Percentiles rank a stretch among this genome's conserved stretches.
Conservation (phyloP, 1,284 basidiomycete species). For the Ceratobasidium sp. region DNA sequence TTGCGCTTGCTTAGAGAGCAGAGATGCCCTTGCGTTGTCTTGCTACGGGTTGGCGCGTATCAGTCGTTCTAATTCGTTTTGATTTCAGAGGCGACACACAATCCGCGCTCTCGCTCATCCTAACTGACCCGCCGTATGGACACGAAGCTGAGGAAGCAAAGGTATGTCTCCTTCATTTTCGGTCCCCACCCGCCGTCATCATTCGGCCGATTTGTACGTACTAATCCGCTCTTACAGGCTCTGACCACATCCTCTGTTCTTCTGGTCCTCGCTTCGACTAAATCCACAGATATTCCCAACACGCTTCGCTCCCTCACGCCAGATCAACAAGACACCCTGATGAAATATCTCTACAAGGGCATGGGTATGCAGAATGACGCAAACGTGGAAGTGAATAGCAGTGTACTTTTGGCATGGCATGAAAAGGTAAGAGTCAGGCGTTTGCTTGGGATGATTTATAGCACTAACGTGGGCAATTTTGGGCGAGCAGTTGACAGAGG, state of each 20-base stretch:
- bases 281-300: constrained; percentile 83
- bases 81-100: constrained; percentile 71
- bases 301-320: constrained; percentile 78
- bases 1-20: neutral
- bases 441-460: neutral
- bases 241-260: constrained; percentile 85
- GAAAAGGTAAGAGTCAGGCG: constrained; percentile 74
- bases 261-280: constrained; percentile 93
- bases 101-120: constrained; percentile 71
- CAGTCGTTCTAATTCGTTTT: neutral
- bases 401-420: constrained; percentile 93
- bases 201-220: neutral
- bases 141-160: constrained; percentile 87
- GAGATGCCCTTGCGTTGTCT: neutral
- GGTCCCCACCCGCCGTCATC: neutral
- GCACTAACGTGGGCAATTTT: too few relatives aligned
- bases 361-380: constrained; percentile 81
- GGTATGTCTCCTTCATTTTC: constrained; percentile 58
- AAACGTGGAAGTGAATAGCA: constrained; percentile 78
- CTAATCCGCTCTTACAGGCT: constrained; percentile 55
- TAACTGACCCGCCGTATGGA: constrained; percentile 85
- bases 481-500: constrained; percentile 81
- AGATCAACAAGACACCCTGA: constrained; percentile 89
- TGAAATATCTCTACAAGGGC: constrained; percentile 99
- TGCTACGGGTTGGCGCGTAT: neutral